A percentile compares a stretch with the other conserved stretches of the same genome.
Conservation (phyloP, 129 eudicot species). For the Gnaphalium uliginosum region DNA sequence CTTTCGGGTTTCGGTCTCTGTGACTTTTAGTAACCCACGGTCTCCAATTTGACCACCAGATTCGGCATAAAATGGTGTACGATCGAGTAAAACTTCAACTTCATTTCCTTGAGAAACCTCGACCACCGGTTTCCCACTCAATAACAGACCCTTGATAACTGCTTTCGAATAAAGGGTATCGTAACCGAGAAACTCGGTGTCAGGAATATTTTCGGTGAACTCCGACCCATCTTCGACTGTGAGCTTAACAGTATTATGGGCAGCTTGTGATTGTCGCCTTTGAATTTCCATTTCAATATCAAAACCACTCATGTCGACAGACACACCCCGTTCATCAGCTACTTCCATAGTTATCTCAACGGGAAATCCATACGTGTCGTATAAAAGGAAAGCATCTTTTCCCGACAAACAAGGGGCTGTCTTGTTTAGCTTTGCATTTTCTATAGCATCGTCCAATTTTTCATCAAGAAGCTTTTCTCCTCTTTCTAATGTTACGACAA, state of each 20-base stretch:
- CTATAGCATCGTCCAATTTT: slow-evolving; percentile 59
- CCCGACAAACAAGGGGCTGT: slow-evolving; percentile 62
- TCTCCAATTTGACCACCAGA: slow-evolving; percentile 99
- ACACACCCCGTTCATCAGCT: slow-evolving; percentile 73
- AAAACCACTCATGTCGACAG: slow-evolving; percentile 71
- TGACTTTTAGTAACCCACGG: slow-evolving; percentile 63
- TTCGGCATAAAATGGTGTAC: slow-evolving; percentile 95
- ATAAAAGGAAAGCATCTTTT: slow-evolving; percentile 81
- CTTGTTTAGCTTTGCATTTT: slow-evolving; percentile 36
- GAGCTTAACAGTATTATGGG: slow-evolving; percentile 83
- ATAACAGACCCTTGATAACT: slow-evolving; percentile 63
- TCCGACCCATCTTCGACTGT: slow-evolving; percentile 70
- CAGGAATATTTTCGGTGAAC: slow-evolving; percentile 52
- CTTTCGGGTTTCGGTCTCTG: slow-evolving; percentile 39
- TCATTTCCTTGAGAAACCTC: slow-evolving; percentile 80
- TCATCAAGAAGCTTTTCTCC: slow-evolving; percentile 84
- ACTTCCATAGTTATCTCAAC: slow-evolving; percentile 88
- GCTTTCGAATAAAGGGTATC: slow-evolving; percentile 64
- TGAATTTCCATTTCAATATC: slow-evolving; percentile 89
- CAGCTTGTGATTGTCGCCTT: slow-evolving; percentile 93
- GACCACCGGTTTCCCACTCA: slow-evolving; percentile 66
- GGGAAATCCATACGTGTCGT: slow-evolving; percentile 86
- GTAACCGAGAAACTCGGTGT: slow-evolving; percentile 80
- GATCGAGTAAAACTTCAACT: slow-evolving; percentile 75
- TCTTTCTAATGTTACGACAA: slow-evolving; percentile 72